Evolutionary conservation across 2,329 filamentous ascomycete genomes (phyloP), one percentile per base, ranked within the genome.

Genomic region (Zelopaecilomyces penicillatus): DNA sequence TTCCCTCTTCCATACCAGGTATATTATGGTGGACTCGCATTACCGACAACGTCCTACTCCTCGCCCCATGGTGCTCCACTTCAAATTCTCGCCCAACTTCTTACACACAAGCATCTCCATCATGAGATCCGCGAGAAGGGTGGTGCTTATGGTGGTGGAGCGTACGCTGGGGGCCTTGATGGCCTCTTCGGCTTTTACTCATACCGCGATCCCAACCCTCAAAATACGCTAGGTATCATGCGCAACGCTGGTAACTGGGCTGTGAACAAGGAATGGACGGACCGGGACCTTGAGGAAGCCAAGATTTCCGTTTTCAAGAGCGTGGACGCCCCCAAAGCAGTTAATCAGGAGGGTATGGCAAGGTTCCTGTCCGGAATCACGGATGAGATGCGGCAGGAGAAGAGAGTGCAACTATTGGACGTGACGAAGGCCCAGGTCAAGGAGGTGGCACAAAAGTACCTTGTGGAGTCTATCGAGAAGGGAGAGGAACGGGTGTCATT

Each of bases 111-210:
- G 65, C 87, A 96, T 60, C 74, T 98, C 29, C 93, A 98, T 61
- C 91, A 95, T 54, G 93, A 97, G 65, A 96, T 98, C 53, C 86
- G 93, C 44, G 93, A 98, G 62, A 97, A 97, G 66, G 93, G 93
- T 30, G 93, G 93, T 33, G 93, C 93, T 0, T 98, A 98, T 55
- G 93, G 93, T 37, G 93, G 88, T 26, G 89, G 90, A 10, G 91
- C 93, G 1, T 91, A 88, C 61, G 83, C 85, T 37, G 81, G 82
- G 27, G 79, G 85, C 0, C 69, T 95, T 6, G 84, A 87, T 53
- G 91, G 90, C 27, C 65, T 95, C 1, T 97, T 98, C 55, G 88
- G 88, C 11, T 94, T 96, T 69, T 96, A 95, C 68, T 91, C 87
- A 37, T 98, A 98, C 73, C 86, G 93, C 42, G 93, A 98, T 61